Evolutionary conservation across 2,329 filamentous ascomycete genomes (phyloP), one percentile per base, ranked within the genome.

Genomic region (Fusarium xylarioides): DNA sequence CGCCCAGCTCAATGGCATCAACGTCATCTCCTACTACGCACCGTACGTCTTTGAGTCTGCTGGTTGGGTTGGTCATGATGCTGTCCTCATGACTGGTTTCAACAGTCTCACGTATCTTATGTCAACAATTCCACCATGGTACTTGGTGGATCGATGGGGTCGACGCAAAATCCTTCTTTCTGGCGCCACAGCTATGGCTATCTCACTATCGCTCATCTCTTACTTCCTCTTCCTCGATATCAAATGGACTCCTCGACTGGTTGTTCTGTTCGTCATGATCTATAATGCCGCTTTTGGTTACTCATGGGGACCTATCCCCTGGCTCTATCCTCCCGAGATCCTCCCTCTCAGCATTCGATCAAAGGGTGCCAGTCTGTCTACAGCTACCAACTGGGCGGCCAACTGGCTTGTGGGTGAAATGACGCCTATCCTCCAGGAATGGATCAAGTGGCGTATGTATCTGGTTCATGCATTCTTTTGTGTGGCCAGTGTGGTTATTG

Each of bases 321-420:
- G 96, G 96, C 86, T 99, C 21, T 98, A 98, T 81, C 96, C 96
- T 19, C 96, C 96, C n/a, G 96, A 99, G 87, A 99, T 99, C 70
- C 87, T 99, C 47, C 96, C 96, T 9, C 87, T 99, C 68, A 98
- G 95, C 85, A 98, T 98, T 80, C 92, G 96, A 78, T 97, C 95
- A 68, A 98, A 98, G 86, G 96, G 96, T 69, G 95, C 96, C 60
- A 97, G 95, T 88, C 84, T 99, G 81, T 98, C 95, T 68, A 98
- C 96, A 4, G 96, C 96, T 23, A 92, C 95, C 37, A 99, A 99
- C 81, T 99, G 96, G 96, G 95, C 95, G 3, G 97, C 96, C 83
- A 99, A 99, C 83, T 99, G 95, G 93, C 86, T 98, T 32, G 96
- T 98, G 7, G 96, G 96, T 75, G 94, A 97, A 82, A 90, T 98